Base-by-base conservation (phyloP, 148 eudicot genomes). In the Silene latifolia region DNA sequence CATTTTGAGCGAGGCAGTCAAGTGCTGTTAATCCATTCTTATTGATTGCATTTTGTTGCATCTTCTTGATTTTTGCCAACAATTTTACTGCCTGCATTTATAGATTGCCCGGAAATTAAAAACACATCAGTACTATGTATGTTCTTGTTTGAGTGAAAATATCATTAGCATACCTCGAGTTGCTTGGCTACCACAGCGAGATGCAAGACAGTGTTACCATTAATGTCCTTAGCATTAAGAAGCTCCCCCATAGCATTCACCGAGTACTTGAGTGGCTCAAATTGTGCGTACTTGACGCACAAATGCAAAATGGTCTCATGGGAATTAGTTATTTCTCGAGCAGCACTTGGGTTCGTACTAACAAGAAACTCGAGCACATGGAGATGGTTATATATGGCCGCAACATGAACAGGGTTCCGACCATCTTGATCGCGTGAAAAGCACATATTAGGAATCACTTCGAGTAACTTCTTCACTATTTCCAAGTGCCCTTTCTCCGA, bases 351-450 rank as follows among this genome's bases (percentile, higher is more conserved):
- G 7, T 29, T 51, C 6, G 32, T 18, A 19, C 13, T 18, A 47
- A 78, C 17, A 63, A 82, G 39, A 67, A 23, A 75, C 8, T 58
- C 14, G 15, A 82, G 64, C 46, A 70, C 78, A 5, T 62, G 8
- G 13, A 53, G 14, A 0, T 68, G 56, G 1, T 77, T 76, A 27
- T 58, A 47, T 7, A 63, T 48, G 18, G 74, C 83, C 0, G 83
- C 83, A 0, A 80, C 63, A 57, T 83, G 86, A 25, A 77, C 23
- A 0, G 86, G 86, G 69, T 77, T 83, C 46, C 47, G 51, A 10
- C 83, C 86, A 3, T 74, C 54, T 5, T 25, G 21, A 57, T 83
- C 79, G 1, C 79, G 48, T 18, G 62, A 66, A 0, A 75, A 27
- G 53, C 85, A 79, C 64, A 72, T 61, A 24, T 61, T 27, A 0